Base-by-base conservation (phyloP, 352 stramenopile genomes). In the Globisporangium radiosum region DNA sequence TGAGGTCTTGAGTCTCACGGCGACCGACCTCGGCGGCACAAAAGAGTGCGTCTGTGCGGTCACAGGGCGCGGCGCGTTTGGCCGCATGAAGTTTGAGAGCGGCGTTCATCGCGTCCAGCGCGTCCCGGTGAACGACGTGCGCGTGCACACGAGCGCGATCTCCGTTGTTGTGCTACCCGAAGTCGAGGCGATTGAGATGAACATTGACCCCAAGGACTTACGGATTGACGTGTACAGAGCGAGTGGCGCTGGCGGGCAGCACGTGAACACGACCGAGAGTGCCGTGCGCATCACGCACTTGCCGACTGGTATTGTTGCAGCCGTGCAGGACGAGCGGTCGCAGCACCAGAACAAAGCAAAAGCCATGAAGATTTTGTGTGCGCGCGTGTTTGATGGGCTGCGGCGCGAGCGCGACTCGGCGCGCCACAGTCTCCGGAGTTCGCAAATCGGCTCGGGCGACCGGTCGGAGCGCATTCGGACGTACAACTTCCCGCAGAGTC, bases 191-290 rank as follows among this genome's bases (percentile, higher is more conserved):
- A 78, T 92, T 15, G 87, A 95, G 57, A 73, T 87, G 62, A 57
- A 97, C 75, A 78, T 99, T 4, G 88, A 98, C 59, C 63, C 77
- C 17, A 97, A 98, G 63, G 97, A 99, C 67, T 81, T 99, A 51
- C 92, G 97, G 63, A 97, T 99, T 60, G 92, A 97, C 52, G 98
- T 98, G n/a, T 99, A 97, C 74, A 82, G 97, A 33, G 95, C 92
- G 25, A 97, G 95, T 57, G 97, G 97, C 48, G 94, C 96, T 47
- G 97, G 97, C 47, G 96, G 95, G 0, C 97, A 99, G 80, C 98
- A 99, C 72, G 97, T 99, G n/a, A 99, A 99, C 84, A 99, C 98
- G 59, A 98, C 95, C 7, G 97, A 99, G 67, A 98, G 92, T 52
- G 96, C 94, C 9, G 95, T 99, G 44, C 93, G 97, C 57, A 85